Evolutionary conservation across 164 flowering plant genomes (phyloP).

Genomic region (Liquidambar formosana): DNA sequence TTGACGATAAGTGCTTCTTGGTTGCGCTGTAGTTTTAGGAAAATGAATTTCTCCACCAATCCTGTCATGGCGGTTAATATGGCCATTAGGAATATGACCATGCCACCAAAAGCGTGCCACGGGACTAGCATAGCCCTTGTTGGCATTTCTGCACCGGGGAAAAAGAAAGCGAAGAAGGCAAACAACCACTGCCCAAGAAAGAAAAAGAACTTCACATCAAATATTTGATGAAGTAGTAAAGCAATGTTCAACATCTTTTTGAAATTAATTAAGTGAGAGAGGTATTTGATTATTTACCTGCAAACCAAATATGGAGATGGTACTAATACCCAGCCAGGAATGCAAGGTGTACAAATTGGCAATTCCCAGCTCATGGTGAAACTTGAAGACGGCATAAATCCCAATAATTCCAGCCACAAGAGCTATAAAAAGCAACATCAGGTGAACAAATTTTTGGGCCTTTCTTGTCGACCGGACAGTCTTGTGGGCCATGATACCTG

Average conservation of each 20-base stretch:
- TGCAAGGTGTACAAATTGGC: conserved; percentile 51
- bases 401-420: conserved; percentile 62
- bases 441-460: conserved; percentile 38
- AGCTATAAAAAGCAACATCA: conserved; percentile 45
- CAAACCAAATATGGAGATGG: conserved; percentile 57
- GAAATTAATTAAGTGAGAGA: not conserved
- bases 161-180: conserved; percentile 47
- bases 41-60: conserved; percentile 31
- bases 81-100: conserved; percentile 55
- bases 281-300: conserved; percentile 53
- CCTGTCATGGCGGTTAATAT: conserved; percentile 49
- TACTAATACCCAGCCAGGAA: conserved; percentile 75
- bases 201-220: too few species aligned
- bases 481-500: conserved; percentile 72
- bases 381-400: conserved; percentile 57
- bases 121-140: conserved; percentile 46
- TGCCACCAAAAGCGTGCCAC: conserved; percentile 61
- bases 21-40: conserved; percentile 11
- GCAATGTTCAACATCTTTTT: not conserved
- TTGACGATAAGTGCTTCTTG: conserved; percentile 56
- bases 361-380: conserved; percentile 32
- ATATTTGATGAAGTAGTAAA: not conserved
- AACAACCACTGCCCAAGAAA: conserved; percentile 48
- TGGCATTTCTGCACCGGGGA: conserved; percentile 39
- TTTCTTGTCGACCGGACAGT: conserved; percentile 38